These are phyloP conservation scores for Solanum corneliomulleri DNA, from an alignment of 257 asterid species.

Conservation along the genomic window DNA sequence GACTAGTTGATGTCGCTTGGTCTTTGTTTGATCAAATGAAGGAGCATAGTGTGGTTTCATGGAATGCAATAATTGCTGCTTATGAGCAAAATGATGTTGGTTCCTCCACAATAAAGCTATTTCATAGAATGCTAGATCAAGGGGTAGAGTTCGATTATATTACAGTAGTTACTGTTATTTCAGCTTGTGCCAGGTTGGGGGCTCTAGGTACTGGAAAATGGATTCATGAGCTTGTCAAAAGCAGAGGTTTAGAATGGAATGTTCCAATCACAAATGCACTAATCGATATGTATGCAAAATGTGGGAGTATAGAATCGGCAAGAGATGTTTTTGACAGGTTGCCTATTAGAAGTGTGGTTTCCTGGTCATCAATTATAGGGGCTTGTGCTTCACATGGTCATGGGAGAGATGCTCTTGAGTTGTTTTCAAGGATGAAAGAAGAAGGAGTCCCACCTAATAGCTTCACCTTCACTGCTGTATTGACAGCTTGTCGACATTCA, in stretches of 20 bases:
- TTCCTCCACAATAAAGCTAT: neutral
- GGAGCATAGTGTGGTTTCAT: conserved; percentile 3
- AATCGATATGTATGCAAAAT: conserved; percentile 13
- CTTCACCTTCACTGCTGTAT: conserved; percentile 6
- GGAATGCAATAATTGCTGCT: conserved; percentile 14
- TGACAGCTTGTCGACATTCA: conserved; percentile 12
- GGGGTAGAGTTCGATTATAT: conserved; percentile 4
- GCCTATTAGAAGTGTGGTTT: neutral
- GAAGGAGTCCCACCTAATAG: conserved; percentile 9
- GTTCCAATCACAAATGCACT: conserved; percentile 4
- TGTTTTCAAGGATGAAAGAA: conserved; percentile 3
- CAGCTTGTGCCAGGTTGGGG: conserved; percentile 13
- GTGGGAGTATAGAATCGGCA: conserved; percentile 8
- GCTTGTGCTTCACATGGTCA: conserved; percentile 13
- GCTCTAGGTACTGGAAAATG: conserved; percentile 10
- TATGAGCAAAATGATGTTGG: conserved; percentile 9
- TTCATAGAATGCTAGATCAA: neutral
- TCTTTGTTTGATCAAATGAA: conserved; percentile 6
- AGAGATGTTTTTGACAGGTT: conserved; percentile 3
- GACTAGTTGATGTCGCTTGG: conserved; percentile 1
- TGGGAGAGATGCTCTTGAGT: conserved; percentile 4
- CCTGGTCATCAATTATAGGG: conserved; percentile 12
- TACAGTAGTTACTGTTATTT: conserved; percentile 6
- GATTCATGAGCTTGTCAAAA: conserved; percentile 1
- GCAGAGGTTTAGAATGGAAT: conserved; percentile 2